Percentiles rank a stretch among this genome's conserved stretches.
Evolutionary conservation across 345 rosid genomes (phyloP).

Genomic region (Ricinus communis): DNA sequence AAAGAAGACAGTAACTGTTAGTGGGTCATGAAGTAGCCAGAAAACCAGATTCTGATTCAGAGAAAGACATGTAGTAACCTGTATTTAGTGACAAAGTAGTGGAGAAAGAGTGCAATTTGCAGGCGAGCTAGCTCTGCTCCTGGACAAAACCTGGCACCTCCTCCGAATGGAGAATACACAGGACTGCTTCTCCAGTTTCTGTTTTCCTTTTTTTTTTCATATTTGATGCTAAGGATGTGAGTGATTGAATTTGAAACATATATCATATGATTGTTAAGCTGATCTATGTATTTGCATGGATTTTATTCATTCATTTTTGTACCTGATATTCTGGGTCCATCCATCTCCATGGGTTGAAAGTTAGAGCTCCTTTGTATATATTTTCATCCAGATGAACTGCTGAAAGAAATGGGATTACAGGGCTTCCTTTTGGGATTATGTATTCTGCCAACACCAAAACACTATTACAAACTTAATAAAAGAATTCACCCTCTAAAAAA

Average conservation of each 20-base stretch:
- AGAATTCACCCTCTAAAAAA: not conserved
- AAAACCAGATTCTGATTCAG: too few relatives aligned
- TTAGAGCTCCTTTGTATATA: constrained; percentile 48
- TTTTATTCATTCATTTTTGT: too few relatives aligned
- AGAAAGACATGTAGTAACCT: constrained; percentile 28
- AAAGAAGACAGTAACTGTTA: not conserved
- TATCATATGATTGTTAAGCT: not conserved
- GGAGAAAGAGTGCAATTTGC: constrained; percentile 80
- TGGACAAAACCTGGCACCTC: constrained; percentile 86
- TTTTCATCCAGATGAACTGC: constrained; percentile 82
- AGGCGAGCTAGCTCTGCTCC: constrained; percentile 91
- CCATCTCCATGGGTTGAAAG: constrained; percentile 91
- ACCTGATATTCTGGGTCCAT: constrained; percentile 72
- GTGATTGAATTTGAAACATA: too few relatives aligned
- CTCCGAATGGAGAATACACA: constrained; percentile 69
- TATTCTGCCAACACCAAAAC: constrained; percentile 44
- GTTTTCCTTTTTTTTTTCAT: constrained; percentile 71
- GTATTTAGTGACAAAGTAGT: constrained; percentile 56
- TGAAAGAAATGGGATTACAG: constrained; percentile 76
- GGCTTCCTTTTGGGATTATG: constrained; percentile 79
- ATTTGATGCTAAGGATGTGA: not conserved
- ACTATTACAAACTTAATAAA: too few relatives aligned
- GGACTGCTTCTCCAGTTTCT: constrained; percentile 83
- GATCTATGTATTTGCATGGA: not conserved
- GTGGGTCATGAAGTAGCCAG: too few relatives aligned